Percentiles rank a stretch among this genome's conserved stretches.
These are phyloP conservation scores for Trichoderma breve DNA, from an alignment of 2,329 filamentous ascomycete genomes.

Conservation along the genomic window DNA sequence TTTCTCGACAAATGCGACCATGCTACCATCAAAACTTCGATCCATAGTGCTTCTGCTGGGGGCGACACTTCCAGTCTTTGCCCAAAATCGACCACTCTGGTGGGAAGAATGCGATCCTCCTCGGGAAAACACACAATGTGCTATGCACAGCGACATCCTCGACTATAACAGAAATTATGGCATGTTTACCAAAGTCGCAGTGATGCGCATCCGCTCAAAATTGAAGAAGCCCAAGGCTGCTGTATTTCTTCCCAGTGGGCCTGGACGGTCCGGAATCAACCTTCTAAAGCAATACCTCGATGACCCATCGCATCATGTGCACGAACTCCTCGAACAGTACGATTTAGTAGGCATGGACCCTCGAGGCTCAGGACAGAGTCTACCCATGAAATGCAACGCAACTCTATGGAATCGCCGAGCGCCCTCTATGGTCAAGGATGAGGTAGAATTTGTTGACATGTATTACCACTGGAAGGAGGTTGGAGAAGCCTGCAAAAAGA, in stretches of 20 bases:
- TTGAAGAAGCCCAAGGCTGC: neutral
- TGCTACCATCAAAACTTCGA: neutral
- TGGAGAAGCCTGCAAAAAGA: neutral
- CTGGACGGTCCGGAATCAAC: neutral
- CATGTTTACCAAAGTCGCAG: neutral
- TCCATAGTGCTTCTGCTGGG: neutral
- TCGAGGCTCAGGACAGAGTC: neutral
- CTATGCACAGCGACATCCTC: neutral
- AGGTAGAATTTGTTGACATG: neutral
- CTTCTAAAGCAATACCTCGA: neutral
- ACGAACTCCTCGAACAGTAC: neutral
- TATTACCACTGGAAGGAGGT: neutral
- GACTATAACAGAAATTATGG: neutral
- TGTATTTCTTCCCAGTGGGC: neutral
- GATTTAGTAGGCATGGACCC: neutral
- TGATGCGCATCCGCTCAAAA: neutral
- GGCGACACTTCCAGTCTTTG: neutral
- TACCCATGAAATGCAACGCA: neutral
- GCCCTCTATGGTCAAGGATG: slow-evolving; percentile 17
- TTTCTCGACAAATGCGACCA: neutral
- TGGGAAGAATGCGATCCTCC: neutral
- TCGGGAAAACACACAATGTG: neutral
- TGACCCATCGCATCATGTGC: neutral
- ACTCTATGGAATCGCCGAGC: neutral
- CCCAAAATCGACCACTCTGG: neutral